Evolutionary conservation across 352 stramenopile species (phyloP), one percentile per base, ranked within the genome.

Genomic region (Phytophthora palmivora): DNA sequence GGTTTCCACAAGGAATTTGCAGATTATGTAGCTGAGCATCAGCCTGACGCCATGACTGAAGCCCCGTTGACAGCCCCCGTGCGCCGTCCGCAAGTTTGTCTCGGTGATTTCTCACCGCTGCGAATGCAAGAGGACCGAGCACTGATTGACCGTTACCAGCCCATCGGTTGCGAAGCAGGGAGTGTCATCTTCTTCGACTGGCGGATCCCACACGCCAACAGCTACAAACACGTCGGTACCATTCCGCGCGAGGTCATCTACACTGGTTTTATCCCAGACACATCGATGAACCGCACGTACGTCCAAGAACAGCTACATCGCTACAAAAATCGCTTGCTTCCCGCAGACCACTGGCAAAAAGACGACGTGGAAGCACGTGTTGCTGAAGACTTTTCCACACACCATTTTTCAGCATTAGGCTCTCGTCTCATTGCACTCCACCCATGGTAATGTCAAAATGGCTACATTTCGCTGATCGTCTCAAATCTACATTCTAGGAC

Each of bases 171-270:
- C 14, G 45, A 67, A 30, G 82, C 88, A 18, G 89, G 89, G 11
- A 92, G 82, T 51, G 82, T 94, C 4, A 89, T 96, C 45, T 88
- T 93, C 60, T 97, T 94, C 33, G 89, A 97, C 73, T 94, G 88
- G 82, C 80, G 90, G 7, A 74, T 96, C 14, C 86, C 89, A 14
- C 90, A 97, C 58, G 90, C 89, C 33, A 97, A 97, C 68, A 92
- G 87, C 67, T 91, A 91, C 59, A 77, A 79, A 12, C 88, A 97
- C 67, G 63, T 74, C 4, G 82, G 75, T 5, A 49, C 37, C 2
- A 68, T 74, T 1, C 83, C 89, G 0, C 81, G 89, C 7, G 80
- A 93, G 45, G 89, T 96, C 33, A 72, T 96, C 24, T 97, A 97
- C 72, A 90, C 85, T 4, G 89, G 90, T 15, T 89, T 96, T 28